phyloP scores from a whole-genome alignment of 495 filamentous ascomycete species.

The Articulospora tetracladia region DNA sequence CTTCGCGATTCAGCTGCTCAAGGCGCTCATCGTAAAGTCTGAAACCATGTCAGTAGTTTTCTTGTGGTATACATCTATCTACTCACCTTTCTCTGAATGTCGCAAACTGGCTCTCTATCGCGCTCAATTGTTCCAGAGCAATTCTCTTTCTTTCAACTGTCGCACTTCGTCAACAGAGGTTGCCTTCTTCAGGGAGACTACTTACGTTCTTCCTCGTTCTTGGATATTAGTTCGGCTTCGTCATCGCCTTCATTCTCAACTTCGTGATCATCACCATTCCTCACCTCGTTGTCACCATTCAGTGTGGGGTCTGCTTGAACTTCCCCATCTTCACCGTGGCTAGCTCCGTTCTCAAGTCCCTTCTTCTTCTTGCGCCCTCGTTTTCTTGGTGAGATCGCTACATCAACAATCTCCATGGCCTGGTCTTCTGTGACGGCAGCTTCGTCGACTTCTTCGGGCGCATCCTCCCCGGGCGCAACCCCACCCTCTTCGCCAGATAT shows the following conservation, averaged over 20 bases:
- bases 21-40: constrained; percentile 88
- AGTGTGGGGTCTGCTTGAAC: background rate
- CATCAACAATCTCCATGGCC: constrained; percentile 27
- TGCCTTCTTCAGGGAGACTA: constrained; percentile 9
- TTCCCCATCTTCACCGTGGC: constrained; percentile 4
- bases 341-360: constrained; percentile 18
- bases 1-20: constrained; percentile 74
- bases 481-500: constrained; percentile 28
- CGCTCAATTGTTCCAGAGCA: constrained; percentile 73
- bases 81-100: constrained; percentile 81
- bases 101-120: constrained; percentile 80
- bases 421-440: constrained; percentile 32
- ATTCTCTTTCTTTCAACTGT: constrained; percentile 74
- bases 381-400: constrained; percentile 21
- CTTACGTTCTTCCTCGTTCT: constrained; percentile 76
- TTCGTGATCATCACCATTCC: constrained; percentile 34
- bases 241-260: constrained; percentile 39
- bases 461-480: constrained; percentile 29
- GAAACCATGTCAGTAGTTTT: constrained; percentile 9
- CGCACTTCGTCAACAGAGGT: constrained; percentile 35
- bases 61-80: background rate
- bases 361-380: constrained; percentile 28
- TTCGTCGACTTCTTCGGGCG: constrained; percentile 29
- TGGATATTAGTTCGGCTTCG: constrained; percentile 42
- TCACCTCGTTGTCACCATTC: constrained; percentile 32